A percentile compares a stretch with the other conserved stretches of the same genome.
These are phyloP conservation scores for Podaxis pistillaris DNA, from an alignment of 768 basidiomycete species.

Conservation along the genomic window DNA sequence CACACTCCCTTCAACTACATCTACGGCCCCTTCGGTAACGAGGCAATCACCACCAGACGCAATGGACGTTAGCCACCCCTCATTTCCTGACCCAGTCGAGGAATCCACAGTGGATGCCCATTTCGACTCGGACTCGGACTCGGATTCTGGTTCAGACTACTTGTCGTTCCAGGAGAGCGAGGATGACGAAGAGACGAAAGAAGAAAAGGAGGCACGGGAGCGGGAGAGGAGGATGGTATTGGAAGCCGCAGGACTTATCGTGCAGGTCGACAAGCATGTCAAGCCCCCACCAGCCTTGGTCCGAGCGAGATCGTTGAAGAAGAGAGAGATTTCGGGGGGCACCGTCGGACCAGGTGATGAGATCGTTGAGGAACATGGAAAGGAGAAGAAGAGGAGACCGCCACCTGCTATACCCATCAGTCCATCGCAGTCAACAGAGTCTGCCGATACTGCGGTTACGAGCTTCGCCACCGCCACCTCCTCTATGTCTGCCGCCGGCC, in stretches of 20 bases:
- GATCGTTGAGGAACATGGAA: not conserved
- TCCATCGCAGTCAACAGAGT: not conserved
- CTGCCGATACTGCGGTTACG: not conserved
- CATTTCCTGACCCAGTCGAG: not conserved
- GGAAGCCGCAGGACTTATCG: slow-evolving; percentile 84
- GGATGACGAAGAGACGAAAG: slow-evolving; percentile 42
- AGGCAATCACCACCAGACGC: not conserved
- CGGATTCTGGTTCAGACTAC: slow-evolving; percentile 33
- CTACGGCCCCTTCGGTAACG: not conserved
- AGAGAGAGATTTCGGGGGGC: slow-evolving; percentile 4
- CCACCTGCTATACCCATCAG: slow-evolving; percentile 10
- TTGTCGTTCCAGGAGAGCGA: slow-evolving; percentile 38
- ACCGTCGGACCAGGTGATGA: not conserved
- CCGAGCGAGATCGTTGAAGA: slow-evolving; percentile 25
- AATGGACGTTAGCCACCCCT: not conserved
- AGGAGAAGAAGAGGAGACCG: slow-evolving; percentile 16
- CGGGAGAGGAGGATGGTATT: slow-evolving; percentile 78
- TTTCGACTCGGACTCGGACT: slow-evolving; percentile 28
- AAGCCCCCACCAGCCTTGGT: slow-evolving; percentile 42
- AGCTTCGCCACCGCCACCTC: not conserved
- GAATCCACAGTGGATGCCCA: slow-evolving; percentile 5
- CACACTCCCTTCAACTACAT: not conserved
- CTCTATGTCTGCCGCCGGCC: not conserved
- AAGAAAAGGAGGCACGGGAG: slow-evolving; percentile 60
- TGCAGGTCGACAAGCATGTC: slow-evolving; percentile 58